phyloP scores from a whole-genome alignment of 139 green algal genomes.

The Chlorella vulgaris region DNA sequence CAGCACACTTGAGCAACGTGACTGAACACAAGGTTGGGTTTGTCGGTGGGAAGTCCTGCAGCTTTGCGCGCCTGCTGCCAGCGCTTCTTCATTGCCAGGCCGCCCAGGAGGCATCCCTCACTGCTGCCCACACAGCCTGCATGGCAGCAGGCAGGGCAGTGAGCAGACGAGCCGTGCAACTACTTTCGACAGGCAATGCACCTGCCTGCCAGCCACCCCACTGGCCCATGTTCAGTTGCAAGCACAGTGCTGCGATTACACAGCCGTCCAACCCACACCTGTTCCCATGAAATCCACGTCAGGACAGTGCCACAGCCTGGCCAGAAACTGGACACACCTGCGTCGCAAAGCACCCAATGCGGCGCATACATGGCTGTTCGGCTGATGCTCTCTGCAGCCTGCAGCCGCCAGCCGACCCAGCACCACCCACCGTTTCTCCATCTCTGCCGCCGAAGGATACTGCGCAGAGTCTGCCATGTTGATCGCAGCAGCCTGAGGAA shows the following conservation, averaged over 20 bases:
- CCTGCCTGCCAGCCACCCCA: too few species aligned
- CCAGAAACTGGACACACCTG: slow-evolving; percentile 60
- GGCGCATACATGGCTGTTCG: too few species aligned
- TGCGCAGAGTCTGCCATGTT: slow-evolving; percentile 13
- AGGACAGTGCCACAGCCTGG: slow-evolving; percentile 56
- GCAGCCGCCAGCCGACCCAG: background rate
- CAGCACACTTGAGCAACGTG: slow-evolving; percentile 52
- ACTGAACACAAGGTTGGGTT: slow-evolving; percentile 65
- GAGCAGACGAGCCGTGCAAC: too few species aligned
- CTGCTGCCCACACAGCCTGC: slow-evolving; percentile 53
- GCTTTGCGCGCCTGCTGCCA: slow-evolving; percentile 51
- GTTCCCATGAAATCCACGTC: slow-evolving; percentile 28
- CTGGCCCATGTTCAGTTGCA: too few species aligned
- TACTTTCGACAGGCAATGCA: too few species aligned
- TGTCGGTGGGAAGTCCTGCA: slow-evolving; percentile 45
- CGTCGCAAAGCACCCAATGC: slow-evolving; percentile 1
- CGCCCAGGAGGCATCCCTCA: slow-evolving; percentile 66
- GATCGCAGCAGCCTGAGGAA: background rate
- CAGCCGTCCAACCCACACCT: background rate
- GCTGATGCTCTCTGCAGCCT: too few species aligned
- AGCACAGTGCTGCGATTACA: background rate
- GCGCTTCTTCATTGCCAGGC: slow-evolving; percentile 62
- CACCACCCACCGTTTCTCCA: slow-evolving; percentile 5
- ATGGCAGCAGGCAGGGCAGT: too few species aligned
- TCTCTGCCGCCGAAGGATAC: slow-evolving; percentile 5